Evolutionary conservation across 768 basidiomycete species (phyloP), one percentile per base, ranked within the genome.

Genomic region (Leccinum longicurvipes): DNA sequence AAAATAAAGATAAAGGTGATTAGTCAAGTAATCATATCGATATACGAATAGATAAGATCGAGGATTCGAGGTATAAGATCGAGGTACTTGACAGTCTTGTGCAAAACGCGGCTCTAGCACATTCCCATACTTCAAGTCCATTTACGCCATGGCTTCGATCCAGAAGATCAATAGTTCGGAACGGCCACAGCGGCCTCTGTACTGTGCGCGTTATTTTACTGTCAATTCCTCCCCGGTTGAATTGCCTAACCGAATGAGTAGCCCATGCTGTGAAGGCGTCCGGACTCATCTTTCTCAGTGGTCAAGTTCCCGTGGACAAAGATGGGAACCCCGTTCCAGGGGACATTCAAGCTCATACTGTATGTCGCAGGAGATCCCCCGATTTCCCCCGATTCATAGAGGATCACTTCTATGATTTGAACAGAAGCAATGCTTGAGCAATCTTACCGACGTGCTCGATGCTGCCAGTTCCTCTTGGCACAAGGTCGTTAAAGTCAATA

Each of bases 281-380:
- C 2, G 82, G 83, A 6, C 66, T 85, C 47, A 78, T 84, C 57
- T 86, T 84, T 66, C 71, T 84, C 39, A 85, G 82, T 56, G 85
- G 83, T 4, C 82, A 84, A 65, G 79, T 77, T 6, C 84, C 84
- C 1, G 75, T 77, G 12, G 79, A 78, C 59, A 71, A 65, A 52
- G 66, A 74, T 39, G 82, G 80, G 15, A 73, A 75, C 15, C 60
- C 82, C n/a, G 78, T 84, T 14, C 64, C 64, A 24, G 83, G 83
- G n/a, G 82, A 79, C 7, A 77, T 86, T 55, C 63, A 80, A 63
- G 84, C 80, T 60, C 83, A 85, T 65, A 83, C 83, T 14, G 84
- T 82, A 65, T 29, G 76, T 65, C 14, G 29, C 17, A 24, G n/a
- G 46, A 32, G 19, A 24, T 27, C 50, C 29, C 41, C 14, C 4